A percentile compares a stretch with the other conserved stretches of the same genome.
Evolutionary conservation across 805 yeast species (phyloP).

Genomic region (Diddensiella caesifluorescens): DNA sequence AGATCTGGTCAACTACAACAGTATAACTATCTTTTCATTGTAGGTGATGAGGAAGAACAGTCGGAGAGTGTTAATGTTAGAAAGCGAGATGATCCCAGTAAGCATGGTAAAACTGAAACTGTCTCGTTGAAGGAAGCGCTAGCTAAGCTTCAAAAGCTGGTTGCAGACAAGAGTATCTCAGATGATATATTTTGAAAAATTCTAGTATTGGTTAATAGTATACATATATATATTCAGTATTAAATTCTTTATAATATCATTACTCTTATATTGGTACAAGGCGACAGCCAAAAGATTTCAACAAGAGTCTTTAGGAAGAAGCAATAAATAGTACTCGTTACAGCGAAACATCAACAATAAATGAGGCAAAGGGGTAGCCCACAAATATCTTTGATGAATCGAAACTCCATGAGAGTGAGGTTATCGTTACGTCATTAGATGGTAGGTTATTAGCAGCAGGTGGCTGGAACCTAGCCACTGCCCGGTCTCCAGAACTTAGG

Average conservation of each 20-base stretch:
- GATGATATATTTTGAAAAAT: slow-evolving; percentile 16
- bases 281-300: too few species aligned
- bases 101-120: slow-evolving; percentile 85
- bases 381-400: slow-evolving; percentile 19
- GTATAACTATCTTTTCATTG: slow-evolving; percentile 93
- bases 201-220: background rate
- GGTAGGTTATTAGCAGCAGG: slow-evolving; percentile 1
- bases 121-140: slow-evolving; percentile 68
- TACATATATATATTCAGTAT: too few species aligned
- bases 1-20: slow-evolving; percentile 93
- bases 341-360: slow-evolving; percentile 5
- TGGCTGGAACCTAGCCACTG: slow-evolving; percentile 15
- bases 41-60: slow-evolving; percentile 89
- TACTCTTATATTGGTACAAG: too few species aligned
- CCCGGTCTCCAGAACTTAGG: slow-evolving; percentile 5
- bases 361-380: slow-evolving; percentile 18
- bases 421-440: slow-evolving; percentile 4
- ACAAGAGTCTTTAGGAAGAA: background rate
- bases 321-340: background rate
- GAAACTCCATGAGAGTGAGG: slow-evolving; percentile 19
- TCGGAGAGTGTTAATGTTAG: slow-evolving; percentile 84
- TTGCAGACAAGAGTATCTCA: slow-evolving; percentile 43
- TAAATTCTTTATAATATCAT: too few species aligned
- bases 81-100: slow-evolving; percentile 85
- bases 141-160: slow-evolving; percentile 59